Evolutionary conservation across 371 early-diverging fungal species (phyloP), one percentile per base, ranked within the genome.

Genomic region (Chytridium lagenaria): DNA sequence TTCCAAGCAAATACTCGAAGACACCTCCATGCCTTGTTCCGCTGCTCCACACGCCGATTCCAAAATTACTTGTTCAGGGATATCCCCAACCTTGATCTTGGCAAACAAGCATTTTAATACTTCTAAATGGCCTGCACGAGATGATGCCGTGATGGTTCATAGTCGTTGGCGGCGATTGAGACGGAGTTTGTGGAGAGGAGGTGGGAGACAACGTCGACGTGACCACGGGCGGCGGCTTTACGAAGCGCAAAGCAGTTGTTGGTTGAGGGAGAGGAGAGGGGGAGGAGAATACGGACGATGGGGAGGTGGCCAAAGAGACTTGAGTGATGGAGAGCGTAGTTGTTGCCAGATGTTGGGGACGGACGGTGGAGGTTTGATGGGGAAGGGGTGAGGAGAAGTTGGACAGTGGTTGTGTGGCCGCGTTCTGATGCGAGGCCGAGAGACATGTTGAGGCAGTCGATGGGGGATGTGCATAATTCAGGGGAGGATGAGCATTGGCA

Each of bases 271-370:
- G 5, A 5, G 16, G 55, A 10, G 55, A 23, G 5, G 55, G 23
- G 26, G 26, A 55, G 55, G 16, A 55, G 55, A 28, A 26, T 10
- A 5, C 10, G 5, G 23, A 55, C 26, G 26, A 55, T 26, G 55
- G 10, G 5, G 55, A 28, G 19, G 55, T 55, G 55, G 16, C 55
- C 55, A 28, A 55, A 55, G 26, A 55, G 55, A 28, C 23, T 28
- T 10, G 55, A 10, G 55, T 55, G 55, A 26, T 55, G 55, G 16
- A 55, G 26, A 7, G 55, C 55, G 26, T 55, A 55, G 55, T 55
- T 55, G 19, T 7, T 7, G 26, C 55, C 55, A 55, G 55, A 7
- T 10, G 55, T 55, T 10, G 55, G 55, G 16, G 19, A 23, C 16
- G 55, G 10, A 7, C 55, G 10, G 55, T 55, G 55, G 55, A 26